Percentiles rank a stretch among this genome's conserved stretches.
Evolutionary conservation across 495 filamentous ascomycete genomes (phyloP).

Genomic region (Penicillium maclennaniae): DNA sequence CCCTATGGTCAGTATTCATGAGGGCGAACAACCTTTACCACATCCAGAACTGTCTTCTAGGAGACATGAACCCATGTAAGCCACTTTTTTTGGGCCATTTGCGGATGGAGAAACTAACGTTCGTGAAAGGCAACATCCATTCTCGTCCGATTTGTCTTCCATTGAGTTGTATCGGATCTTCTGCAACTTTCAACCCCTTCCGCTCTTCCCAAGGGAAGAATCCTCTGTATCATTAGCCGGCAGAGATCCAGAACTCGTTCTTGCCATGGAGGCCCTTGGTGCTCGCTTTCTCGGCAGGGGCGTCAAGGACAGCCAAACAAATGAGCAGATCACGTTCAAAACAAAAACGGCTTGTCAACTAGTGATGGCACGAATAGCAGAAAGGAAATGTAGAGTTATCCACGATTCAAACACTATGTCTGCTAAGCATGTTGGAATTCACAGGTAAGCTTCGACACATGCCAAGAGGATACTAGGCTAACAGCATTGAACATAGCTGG

Average conservation of each 20-base stretch:
- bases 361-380: conserved; percentile 29
- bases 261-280: conserved; percentile 35
- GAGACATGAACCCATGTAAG: not conserved
- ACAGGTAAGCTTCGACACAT: conserved; percentile 23
- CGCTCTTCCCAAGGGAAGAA: conserved; percentile 28
- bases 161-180: conserved; percentile 28
- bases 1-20: not conserved
- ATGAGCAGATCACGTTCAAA: conserved; percentile 14
- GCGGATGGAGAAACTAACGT: not conserved
- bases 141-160: not conserved
- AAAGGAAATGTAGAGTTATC: conserved; percentile 38
- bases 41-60: not conserved
- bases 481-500: conserved; percentile 22
- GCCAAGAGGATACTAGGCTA: not conserved
- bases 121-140: not conserved
- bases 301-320: not conserved
- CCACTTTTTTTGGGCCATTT: not conserved
- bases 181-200: conserved; percentile 40
- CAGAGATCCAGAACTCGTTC: conserved; percentile 33
- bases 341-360: conserved; percentile 26
- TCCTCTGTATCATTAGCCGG: conserved; percentile 21
- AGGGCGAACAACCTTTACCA: not conserved
- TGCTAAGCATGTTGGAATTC: conserved; percentile 40
- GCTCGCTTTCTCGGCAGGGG: conserved; percentile 25
- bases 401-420: conserved; percentile 39